Conservation (phyloP, 352 stramenopile genomes). For the Phytophthora quininea region DNA sequence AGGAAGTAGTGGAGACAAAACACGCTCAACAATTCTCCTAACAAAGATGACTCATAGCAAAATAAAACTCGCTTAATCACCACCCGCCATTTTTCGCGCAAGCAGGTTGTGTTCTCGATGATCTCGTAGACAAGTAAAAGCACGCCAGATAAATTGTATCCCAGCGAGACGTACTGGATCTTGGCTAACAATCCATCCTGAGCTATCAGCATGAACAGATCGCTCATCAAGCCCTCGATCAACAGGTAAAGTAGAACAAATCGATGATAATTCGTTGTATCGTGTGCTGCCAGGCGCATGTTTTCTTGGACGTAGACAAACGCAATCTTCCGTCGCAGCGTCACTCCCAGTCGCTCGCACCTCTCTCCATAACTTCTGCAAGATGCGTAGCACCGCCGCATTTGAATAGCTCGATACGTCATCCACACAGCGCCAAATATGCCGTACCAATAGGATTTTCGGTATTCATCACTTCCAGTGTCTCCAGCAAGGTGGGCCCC, state of each 20-base stretch:
- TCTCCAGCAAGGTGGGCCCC: constrained; percentile 6
- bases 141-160: constrained; percentile 29
- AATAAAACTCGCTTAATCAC: constrained; percentile 19
- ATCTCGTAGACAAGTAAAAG: constrained; percentile 27
- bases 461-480: constrained; percentile 1
- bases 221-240: constrained; percentile 24
- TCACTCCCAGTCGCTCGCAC: constrained; percentile 5
- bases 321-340: background rate
- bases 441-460: constrained; percentile 16
- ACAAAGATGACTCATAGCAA: constrained; percentile 16
- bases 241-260: constrained; percentile 21
- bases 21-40: constrained; percentile 18
- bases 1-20: constrained; percentile 8
- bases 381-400: constrained; percentile 4
- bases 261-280: constrained; percentile 21
- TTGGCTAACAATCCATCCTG: constrained; percentile 19
- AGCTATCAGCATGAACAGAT: constrained; percentile 24
- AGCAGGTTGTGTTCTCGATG: constrained; percentile 14
- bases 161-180: constrained; percentile 25
- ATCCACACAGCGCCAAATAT: constrained; percentile 12
- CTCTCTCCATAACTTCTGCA: constrained; percentile 8
- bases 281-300: constrained; percentile 10
- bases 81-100: background rate
- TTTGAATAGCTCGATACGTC: constrained; percentile 7
- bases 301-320: constrained; percentile 14